phyloP scores from a whole-genome alignment of 805 yeast genomes.

The Isabelozyma gotoi region DNA sequence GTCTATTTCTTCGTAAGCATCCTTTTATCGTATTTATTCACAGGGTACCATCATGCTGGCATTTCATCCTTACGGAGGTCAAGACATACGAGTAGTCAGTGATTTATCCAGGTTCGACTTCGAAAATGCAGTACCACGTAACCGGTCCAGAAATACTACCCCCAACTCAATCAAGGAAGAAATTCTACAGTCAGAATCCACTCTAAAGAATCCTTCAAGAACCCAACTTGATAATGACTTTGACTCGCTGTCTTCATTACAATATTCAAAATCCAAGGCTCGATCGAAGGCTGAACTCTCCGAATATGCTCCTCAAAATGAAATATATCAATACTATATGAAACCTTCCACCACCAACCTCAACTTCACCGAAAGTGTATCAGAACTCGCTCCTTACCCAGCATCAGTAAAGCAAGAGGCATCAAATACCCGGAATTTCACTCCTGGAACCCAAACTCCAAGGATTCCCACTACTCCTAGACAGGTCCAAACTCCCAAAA shows the following conservation, averaged over 20 bases:
- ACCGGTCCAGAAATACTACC: conserved; percentile 30
- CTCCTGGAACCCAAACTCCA: neutral
- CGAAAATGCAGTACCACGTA: conserved; percentile 20
- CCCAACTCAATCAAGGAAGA: conserved; percentile 21
- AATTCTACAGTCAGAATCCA: neutral
- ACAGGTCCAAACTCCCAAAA: neutral
- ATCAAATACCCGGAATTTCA: neutral
- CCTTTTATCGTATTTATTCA: neutral
- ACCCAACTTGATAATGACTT: neutral
- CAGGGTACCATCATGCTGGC: conserved; percentile 10
- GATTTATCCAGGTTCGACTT: conserved; percentile 34
- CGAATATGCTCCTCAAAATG: conserved; percentile 9
- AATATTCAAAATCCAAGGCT: conserved; percentile 2
- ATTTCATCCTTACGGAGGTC: conserved; percentile 18
- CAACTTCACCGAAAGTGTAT: neutral
- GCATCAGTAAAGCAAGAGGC: conserved; percentile 5
- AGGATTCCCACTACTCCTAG: neutral
- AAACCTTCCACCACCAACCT: conserved; percentile 8
- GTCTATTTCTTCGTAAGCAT: neutral
- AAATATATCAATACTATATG: conserved; percentile 16
- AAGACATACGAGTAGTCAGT: conserved; percentile 25
- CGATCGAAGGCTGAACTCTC: conserved; percentile 3
- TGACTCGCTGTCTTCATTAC: neutral
- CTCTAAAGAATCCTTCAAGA: neutral
- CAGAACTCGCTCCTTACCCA: conserved; percentile 16